Evolutionary conservation across 2,329 filamentous ascomycete species (phyloP).

Genomic region (Phaeosphaeriaceae sp.): DNA sequence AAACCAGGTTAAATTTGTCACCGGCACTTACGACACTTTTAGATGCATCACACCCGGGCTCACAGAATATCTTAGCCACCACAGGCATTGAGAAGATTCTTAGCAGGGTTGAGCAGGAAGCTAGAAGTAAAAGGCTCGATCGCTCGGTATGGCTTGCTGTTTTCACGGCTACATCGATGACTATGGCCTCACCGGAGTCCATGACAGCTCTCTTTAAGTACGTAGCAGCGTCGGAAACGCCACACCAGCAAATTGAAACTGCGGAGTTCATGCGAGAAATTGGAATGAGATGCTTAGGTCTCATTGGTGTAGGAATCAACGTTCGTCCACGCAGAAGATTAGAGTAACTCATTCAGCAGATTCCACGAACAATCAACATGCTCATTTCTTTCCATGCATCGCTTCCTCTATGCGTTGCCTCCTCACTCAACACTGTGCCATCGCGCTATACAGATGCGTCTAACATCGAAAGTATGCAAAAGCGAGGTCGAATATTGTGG

Average conservation of each 20-base stretch:
- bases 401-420: slow-evolving; percentile 64
- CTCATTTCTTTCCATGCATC: slow-evolving; percentile 72
- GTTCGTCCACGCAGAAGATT: no score
- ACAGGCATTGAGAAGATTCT: slow-evolving; percentile 39
- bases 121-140: slow-evolving; percentile 34
- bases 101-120: slow-evolving; percentile 40
- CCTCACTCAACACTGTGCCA: slow-evolving; percentile 61
- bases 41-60: slow-evolving; percentile 43
- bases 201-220: slow-evolving; percentile 67
- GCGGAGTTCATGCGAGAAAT: slow-evolving; percentile 78
- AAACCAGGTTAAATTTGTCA: slow-evolving; percentile 45
- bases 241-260: slow-evolving; percentile 53
- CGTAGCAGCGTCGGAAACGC: slow-evolving; percentile 26
- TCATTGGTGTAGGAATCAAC: slow-evolving; percentile 64
- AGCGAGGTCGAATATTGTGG: slow-evolving; percentile 72
- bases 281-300: slow-evolving; percentile 77
- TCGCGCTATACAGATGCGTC: slow-evolving; percentile 55
- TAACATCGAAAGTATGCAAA: slow-evolving; percentile 62
- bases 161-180: slow-evolving; percentile 77
- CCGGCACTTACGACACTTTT: slow-evolving; percentile 44
- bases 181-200: slow-evolving; percentile 82
- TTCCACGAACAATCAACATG: slow-evolving; percentile 83
- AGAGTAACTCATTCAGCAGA: slow-evolving; percentile 67
- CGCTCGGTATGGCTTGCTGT: slow-evolving; percentile 47
- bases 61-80: slow-evolving; percentile 42